Conservation (phyloP, 768 basidiomycete genomes). For the Ramaria sp. region DNA sequence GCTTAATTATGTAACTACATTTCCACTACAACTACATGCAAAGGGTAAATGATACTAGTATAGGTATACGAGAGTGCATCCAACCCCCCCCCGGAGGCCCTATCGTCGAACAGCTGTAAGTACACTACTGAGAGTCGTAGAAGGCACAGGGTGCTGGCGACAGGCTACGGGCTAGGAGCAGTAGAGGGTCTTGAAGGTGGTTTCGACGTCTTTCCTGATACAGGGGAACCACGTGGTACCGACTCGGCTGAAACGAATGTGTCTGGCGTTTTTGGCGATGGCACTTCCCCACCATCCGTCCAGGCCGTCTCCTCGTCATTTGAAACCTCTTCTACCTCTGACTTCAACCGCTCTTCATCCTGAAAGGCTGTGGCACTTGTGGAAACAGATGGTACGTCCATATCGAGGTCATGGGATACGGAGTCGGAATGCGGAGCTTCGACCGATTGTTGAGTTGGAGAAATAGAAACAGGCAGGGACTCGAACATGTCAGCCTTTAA, state of each 20-base stretch:
- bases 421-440: background rate
- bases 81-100: background rate
- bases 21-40: background rate
- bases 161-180: background rate
- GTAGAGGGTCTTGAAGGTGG: background rate
- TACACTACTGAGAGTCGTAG: background rate
- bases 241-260: background rate
- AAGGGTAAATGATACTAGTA: background rate
- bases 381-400: background rate
- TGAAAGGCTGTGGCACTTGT: background rate
- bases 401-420: background rate
- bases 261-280: background rate
- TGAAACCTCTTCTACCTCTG: background rate
- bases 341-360: background rate
- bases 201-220: background rate
- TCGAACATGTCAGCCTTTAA: background rate
- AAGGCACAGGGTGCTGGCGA: background rate
- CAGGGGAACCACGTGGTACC: background rate
- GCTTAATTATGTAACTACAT: no score
- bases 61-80: background rate
- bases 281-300: background rate
- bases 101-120: background rate
- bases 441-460: background rate
- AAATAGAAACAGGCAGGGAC: background rate
- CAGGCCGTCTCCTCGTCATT: background rate